Percentiles rank a stretch among this genome's conserved stretches.
Evolutionary conservation across 1,284 basidiomycete genomes (phyloP).

Genomic region (Ustilago loliicola): DNA sequence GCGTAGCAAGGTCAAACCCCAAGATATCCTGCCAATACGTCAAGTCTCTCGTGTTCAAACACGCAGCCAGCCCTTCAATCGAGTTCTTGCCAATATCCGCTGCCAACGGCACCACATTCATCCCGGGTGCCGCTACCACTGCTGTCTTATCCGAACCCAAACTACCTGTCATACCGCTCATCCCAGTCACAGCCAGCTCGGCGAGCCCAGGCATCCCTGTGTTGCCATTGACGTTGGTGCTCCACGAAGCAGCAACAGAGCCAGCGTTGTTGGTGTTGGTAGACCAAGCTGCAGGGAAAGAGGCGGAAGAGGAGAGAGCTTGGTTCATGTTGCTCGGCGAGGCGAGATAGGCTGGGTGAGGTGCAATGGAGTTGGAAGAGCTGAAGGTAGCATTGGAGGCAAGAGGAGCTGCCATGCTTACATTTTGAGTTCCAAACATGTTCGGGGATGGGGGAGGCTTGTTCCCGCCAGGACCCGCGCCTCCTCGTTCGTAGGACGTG

Average conservation of each 20-base stretch:
- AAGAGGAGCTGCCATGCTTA: background rate
- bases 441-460: background rate
- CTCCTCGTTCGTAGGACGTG: conserved; percentile 39
- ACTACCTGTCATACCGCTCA: background rate
- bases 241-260: conserved; percentile 29
- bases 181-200: background rate
- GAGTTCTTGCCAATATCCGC: conserved; percentile 46
- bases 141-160: background rate
- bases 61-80: conserved; percentile 41
- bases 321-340: conserved; percentile 13
- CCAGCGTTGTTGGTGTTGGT: background rate
- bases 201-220: conserved; percentile 5
- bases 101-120: conserved; percentile 34
- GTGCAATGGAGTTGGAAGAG: conserved; percentile 13
- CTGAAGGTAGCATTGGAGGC: background rate
- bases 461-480: background rate
- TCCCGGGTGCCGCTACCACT: background rate
- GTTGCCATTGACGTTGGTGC: conserved; percentile 9
- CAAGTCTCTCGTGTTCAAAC: conserved; percentile 36
- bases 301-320: conserved; percentile 3
- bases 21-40: conserved; percentile 50
- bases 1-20: conserved; percentile 33
- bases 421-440: conserved; percentile 1
- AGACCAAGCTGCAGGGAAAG: conserved; percentile 7
- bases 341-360: conserved; percentile 44